Base-by-base conservation (phyloP, 2,329 filamentous ascomycete species). In the Talaromyces piceae region DNA sequence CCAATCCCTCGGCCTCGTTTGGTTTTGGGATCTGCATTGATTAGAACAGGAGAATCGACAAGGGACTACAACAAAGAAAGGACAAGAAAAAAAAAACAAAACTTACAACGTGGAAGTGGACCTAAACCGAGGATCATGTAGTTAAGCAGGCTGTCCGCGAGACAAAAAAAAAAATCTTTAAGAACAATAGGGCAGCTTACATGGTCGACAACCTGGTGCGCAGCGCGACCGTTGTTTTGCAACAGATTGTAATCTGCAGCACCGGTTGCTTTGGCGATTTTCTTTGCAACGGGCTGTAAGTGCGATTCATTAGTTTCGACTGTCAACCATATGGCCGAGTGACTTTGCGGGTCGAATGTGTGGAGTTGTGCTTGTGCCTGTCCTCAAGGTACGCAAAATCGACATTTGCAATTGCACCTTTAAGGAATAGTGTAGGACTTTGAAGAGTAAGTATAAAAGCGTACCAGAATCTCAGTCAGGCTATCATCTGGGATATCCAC, bases 191-290 rank as follows among this genome's bases (percentile, higher is more conserved):
- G 9, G 30, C 18, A 25, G 74, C 82, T 73, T 74, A 93, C 91
- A 73, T 98, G 93, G 59, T 89, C 86, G 56, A 98, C 91, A 57
- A 86, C 77, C 74, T 97, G 93, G 70, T 98, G 93, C 16, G 93
- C 93, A 63, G 91, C 81, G 20, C 81, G 77, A 48, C 93, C 93
- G 65, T 98, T 98, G 74, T 98, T 98, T 75, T 98, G 93, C 54
- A 98, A 75, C 45, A 98, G 80, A 66, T 98, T 98, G 77, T 89
- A 98, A 69, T 97, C 80, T 47, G 77, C 74, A 3, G 86, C 84
- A 31, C 88, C 88, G 3, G 81, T 83, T 25, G 90, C 91, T 18
- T 76, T 71, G 45, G 86, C 90, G 45, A 98, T 81, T 70, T 87
- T 91, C 80, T 95, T 96, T 45, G 88, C 85, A 13, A 94, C 82